Base-by-base conservation (phyloP, 2,329 filamentous ascomycete genomes). In the Aspergillus sp. region DNA sequence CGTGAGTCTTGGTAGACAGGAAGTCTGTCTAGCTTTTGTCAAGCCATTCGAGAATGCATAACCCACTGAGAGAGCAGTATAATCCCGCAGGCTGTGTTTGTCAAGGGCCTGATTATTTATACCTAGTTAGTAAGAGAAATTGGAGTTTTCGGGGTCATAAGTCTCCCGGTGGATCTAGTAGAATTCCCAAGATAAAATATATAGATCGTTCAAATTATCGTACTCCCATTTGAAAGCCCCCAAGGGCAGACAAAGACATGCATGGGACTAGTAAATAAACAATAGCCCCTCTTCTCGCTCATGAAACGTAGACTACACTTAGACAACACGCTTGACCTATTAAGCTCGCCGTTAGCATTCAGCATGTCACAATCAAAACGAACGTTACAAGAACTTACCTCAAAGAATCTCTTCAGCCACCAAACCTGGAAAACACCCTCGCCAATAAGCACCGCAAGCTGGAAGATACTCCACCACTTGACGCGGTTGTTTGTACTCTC, bases 381-480 rank as follows among this genome's bases (percentile, higher is more conserved):
- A 17, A 34, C 30, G 24, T 9, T 24, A 15, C 24, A 9, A 4
- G 38, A 60, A 66, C 64, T 77, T 62, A 88, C 86, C 87, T 97
- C 93, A 73, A 97, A 97, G 84, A 99, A 99, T 72, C 95, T 86
- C 81, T 96, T 95, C 74, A 99, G 78, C 93, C 95, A 99, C 93
- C 95, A 99, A 64, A 99, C 93, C 81, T 99, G 95, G 83, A 99
- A 99, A 65, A 97, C 81, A 60, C 92, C 95, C 81, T 98, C 91
- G 69, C 89, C 92, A 64, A 96, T 83, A 62, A 99, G 85, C 50
- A 98, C 87, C 56, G 86, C 84, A 64, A 99, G 86, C 78, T 99
- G 93, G 78, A 98, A 98, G 68, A 98, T 85, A 77, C 95, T 97
- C 95, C 95, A 99, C 95, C 95, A 99, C 83, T 99, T 99, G 74